Conservation (phyloP, 176 grass and related monocot species). For the Raddia distichophylla region DNA sequence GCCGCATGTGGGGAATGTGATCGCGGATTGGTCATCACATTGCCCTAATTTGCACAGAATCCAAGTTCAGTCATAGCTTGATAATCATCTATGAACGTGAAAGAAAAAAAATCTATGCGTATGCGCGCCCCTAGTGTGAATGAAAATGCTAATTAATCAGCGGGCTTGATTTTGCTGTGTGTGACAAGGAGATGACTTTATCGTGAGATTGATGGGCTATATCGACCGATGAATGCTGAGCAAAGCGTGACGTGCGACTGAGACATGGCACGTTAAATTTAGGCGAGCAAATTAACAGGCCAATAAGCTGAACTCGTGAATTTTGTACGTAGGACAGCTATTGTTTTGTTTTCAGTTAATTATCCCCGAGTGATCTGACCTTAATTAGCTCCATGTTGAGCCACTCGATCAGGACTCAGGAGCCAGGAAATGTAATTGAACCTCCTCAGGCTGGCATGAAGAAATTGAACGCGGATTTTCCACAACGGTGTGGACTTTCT, state of each 20-base stretch:
- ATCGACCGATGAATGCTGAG: neutral
- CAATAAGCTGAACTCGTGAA: too few relatives aligned
- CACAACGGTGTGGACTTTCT: too few relatives aligned
- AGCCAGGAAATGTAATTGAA: conserved; percentile 19
- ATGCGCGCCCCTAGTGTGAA: too few relatives aligned
- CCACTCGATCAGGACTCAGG: too few relatives aligned
- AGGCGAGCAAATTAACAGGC: too few relatives aligned
- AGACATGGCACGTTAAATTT: too few relatives aligned
- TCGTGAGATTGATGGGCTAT: neutral
- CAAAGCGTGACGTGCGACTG: neutral
- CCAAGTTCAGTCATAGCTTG: neutral
- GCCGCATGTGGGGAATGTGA: conserved; percentile 33
- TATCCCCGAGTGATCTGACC: neutral
- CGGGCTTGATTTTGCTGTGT: too few relatives aligned
- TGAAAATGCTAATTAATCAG: too few relatives aligned
- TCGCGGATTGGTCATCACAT: neutral
- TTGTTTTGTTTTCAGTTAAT: neutral
- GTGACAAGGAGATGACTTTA: neutral
- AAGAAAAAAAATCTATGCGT: too few relatives aligned
- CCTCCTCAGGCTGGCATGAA: neutral
- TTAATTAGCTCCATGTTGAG: conserved; percentile 23
- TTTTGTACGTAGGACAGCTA: too few relatives aligned
- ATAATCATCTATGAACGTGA: too few relatives aligned
- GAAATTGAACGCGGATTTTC: too few relatives aligned
- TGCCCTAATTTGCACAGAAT: neutral